phyloP scores from a whole-genome alignment of 768 basidiomycete genomes.

The Boletus sp. region DNA sequence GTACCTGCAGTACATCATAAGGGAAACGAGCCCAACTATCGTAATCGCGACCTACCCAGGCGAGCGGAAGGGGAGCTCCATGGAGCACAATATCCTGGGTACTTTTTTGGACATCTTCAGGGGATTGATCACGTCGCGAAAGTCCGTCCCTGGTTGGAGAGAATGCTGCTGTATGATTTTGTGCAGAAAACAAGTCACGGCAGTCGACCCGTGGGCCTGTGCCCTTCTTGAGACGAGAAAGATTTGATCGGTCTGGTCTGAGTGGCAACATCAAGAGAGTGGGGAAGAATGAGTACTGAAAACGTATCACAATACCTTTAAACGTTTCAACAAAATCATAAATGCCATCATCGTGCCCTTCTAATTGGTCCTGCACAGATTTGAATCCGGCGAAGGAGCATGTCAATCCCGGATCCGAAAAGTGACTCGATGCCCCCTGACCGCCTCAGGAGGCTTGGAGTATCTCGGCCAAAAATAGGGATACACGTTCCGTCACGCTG shows the following conservation, averaged over 20 bases:
- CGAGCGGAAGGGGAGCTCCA: conserved; percentile 28
- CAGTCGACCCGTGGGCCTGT: conserved; percentile 18
- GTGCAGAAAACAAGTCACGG: conserved; percentile 17
- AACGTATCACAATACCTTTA: neutral
- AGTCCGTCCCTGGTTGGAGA: neutral
- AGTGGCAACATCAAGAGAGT: conserved; percentile 13
- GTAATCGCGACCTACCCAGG: conserved; percentile 20
- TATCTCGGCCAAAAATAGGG: conserved; percentile 2
- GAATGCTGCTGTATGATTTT: neutral
- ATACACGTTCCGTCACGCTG: neutral
- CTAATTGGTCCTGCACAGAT: neutral
- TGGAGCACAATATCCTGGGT: conserved; percentile 12
- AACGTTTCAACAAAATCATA: neutral
- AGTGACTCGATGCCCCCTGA: neutral
- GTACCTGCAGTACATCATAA: conserved; percentile 15
- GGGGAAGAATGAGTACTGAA: conserved; percentile 4
- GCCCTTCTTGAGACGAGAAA: conserved; percentile 19
- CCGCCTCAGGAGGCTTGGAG: neutral
- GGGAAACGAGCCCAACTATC: neutral
- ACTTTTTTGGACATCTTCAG: conserved; percentile 3
- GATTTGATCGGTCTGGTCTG: conserved; percentile 10
- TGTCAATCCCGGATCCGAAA: neutral
- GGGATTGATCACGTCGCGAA: conserved; percentile 1
- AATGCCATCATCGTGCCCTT: neutral
- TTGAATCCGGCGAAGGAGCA: neutral